A percentile compares a stretch with the other conserved stretches of the same genome.
These are phyloP conservation scores for Didymella glomerata DNA, from an alignment of 2,329 filamentous ascomycete genomes.

Conservation along the genomic window DNA sequence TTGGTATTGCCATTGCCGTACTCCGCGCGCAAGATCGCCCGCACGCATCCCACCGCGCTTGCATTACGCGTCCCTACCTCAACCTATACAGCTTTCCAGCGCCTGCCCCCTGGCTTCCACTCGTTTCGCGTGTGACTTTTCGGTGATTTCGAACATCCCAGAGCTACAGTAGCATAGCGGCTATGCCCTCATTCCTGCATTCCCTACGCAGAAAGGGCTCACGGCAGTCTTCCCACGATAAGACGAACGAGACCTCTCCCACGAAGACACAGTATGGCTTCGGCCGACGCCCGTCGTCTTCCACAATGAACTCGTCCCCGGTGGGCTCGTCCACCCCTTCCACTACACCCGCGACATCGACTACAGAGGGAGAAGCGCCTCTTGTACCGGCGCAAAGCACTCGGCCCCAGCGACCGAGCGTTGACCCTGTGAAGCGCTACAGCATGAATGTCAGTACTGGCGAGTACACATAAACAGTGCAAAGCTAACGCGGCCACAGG, in stretches of 20 bases:
- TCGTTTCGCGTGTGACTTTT: conserved; percentile 30
- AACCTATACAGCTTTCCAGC: conserved; percentile 20
- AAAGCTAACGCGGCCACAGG: conserved; percentile 43
- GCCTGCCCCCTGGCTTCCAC: conserved; percentile 19
- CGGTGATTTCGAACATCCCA: conserved; percentile 21
- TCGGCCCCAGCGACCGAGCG: conserved; percentile 55
- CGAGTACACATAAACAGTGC: neutral
- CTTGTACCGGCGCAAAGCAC: conserved; percentile 46
- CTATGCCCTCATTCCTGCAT: conserved; percentile 72
- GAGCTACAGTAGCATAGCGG: conserved; percentile 23
- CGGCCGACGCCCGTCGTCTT: conserved; percentile 65
- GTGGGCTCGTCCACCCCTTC: conserved; percentile 77
- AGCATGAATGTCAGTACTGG: conserved; percentile 56
- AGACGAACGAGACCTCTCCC: conserved; percentile 22
- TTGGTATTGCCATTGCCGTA: conserved; percentile 32
- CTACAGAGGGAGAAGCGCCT: conserved; percentile 73
- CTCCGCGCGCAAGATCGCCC: conserved; percentile 24
- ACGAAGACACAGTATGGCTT: conserved; percentile 32
- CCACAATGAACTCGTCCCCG: conserved; percentile 65
- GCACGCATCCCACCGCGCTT: conserved; percentile 26
- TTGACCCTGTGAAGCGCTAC: conserved; percentile 61
- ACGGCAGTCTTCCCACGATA: conserved; percentile 66
- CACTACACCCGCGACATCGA: conserved; percentile 68
- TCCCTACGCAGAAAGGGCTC: conserved; percentile 77
- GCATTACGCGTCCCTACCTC: conserved; percentile 39